Evolutionary conservation across 1,139 yeast species (phyloP).

Genomic region (Protomyces lactucae-debilis): DNA sequence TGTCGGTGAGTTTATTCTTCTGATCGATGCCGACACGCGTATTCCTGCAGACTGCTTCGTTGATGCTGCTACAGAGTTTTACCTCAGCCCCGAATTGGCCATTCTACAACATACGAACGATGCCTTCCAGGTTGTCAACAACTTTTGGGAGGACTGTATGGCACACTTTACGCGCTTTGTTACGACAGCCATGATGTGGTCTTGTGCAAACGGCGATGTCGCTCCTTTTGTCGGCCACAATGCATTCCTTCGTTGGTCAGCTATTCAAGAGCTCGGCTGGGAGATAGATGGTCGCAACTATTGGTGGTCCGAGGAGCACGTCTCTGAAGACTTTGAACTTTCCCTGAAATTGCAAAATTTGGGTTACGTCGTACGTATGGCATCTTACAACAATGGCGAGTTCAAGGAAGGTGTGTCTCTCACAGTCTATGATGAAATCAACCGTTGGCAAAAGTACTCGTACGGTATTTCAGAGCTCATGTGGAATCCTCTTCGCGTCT

Average conservation of each 20-base stretch:
- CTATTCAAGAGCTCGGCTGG: slow-evolving; percentile 31
- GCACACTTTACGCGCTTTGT: slow-evolving; percentile 32
- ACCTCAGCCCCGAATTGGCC: slow-evolving; percentile 31
- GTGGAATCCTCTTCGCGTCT: slow-evolving; percentile 29
- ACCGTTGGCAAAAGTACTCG: slow-evolving; percentile 32
- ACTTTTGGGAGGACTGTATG: slow-evolving; percentile 32
- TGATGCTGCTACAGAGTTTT: slow-evolving; percentile 32
- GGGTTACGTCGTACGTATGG: slow-evolving; percentile 29
- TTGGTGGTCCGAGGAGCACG: slow-evolving; percentile 32
- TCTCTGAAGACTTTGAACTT: slow-evolving; percentile 32
- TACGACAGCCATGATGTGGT: slow-evolving; percentile 31
- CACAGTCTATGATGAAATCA: slow-evolving; percentile 32
- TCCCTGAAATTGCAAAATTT: slow-evolving; percentile 30
- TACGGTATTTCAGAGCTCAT: slow-evolving; percentile 31
- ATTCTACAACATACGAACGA: slow-evolving; percentile 31
- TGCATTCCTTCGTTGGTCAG: slow-evolving; percentile 31
- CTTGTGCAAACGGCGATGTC: slow-evolving; percentile 31
- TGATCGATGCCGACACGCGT: slow-evolving; percentile 32
- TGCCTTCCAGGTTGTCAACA: slow-evolving; percentile 32
- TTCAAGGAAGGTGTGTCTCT: slow-evolving; percentile 32
- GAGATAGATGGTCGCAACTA: slow-evolving; percentile 28
- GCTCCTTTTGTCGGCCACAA: slow-evolving; percentile 33
- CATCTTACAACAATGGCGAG: slow-evolving; percentile 29
- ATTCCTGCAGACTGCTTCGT: slow-evolving; percentile 32
- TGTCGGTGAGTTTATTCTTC: slow-evolving; percentile 31